These are phyloP conservation scores for Ophiostoma perfectum DNA, from an alignment of 2,329 filamentous ascomycete species.

Conservation along the genomic window DNA sequence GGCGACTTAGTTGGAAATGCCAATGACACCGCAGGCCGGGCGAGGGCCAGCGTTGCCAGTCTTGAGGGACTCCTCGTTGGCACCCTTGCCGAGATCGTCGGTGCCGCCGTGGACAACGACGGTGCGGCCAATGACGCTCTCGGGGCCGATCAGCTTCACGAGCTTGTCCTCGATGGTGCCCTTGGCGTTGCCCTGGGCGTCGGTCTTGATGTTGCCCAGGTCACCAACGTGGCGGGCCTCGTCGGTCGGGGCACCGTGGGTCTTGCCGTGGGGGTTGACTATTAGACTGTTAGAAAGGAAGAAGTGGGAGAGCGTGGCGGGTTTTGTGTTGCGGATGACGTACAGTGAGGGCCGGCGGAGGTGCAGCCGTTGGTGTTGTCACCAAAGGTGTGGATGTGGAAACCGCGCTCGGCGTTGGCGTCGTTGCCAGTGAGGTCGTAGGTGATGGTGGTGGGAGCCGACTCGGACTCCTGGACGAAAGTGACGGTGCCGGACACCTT, in stretches of 20 bases:
- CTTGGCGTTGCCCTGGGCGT: conserved; percentile 83
- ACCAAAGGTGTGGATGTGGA: conserved; percentile 98
- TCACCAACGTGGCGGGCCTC: conserved; percentile 90
- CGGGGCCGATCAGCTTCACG: conserved; percentile 91
- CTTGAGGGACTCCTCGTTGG: conserved; percentile 92
- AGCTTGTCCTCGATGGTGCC: conserved; percentile 74
- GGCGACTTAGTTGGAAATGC: conserved; percentile 63
- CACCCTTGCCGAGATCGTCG: conserved; percentile 92
- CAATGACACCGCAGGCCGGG: conserved; percentile 95
- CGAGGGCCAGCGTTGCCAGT: conserved; percentile 92
- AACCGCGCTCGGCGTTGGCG: conserved; percentile 90
- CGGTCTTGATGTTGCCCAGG: conserved; percentile 94
- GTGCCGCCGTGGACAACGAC: conserved; percentile 92
- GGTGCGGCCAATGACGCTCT: conserved; percentile 93
- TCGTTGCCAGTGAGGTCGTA: conserved; percentile 93
- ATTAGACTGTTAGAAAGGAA: neutral
- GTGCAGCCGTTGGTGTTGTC: conserved; percentile 99
- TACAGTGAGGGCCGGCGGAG: conserved; percentile 95
- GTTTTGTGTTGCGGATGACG: conserved; percentile 34
- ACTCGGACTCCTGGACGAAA: conserved; percentile 89
- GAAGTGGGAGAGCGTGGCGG: neutral
- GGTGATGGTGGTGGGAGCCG: conserved; percentile 73
- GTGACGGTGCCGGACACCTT: conserved; percentile 88
- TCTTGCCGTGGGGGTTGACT: conserved; percentile 96
- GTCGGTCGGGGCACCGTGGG: conserved; percentile 81